Evolutionary conservation across 2,329 filamentous ascomycete species (phyloP).

Genomic region (Thyridium curvatum): DNA sequence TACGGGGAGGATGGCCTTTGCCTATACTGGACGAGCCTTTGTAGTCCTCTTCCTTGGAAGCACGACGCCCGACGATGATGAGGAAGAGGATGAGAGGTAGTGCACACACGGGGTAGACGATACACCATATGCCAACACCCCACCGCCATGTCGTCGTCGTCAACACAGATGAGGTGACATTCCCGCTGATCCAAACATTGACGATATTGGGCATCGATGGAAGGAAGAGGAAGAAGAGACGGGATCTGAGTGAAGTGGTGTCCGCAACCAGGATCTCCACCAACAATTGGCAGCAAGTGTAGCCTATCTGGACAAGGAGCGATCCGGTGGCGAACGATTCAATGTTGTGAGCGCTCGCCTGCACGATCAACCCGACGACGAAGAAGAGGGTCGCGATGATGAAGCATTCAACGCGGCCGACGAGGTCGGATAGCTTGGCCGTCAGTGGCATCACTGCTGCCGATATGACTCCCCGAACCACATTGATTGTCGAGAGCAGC

Average conservation of each 20-base stretch:
- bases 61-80: slow-evolving; percentile 2
- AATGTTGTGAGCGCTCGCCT: slow-evolving; percentile 48
- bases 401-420: slow-evolving; percentile 55
- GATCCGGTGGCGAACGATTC: slow-evolving; percentile 45
- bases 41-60: slow-evolving; percentile 3
- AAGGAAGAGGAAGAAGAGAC: slow-evolving; percentile 51
- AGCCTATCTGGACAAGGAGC: slow-evolving; percentile 55
- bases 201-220: slow-evolving; percentile 55
- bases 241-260: slow-evolving; percentile 53
- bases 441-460: slow-evolving; percentile 52
- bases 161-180: slow-evolving; percentile 45
- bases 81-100: slow-evolving; percentile 43
- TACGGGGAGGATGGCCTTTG: too few relatives aligned
- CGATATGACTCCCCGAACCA: slow-evolving; percentile 51
- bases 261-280: slow-evolving; percentile 62
- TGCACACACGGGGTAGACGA: slow-evolving; percentile 51
- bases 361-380: slow-evolving; percentile 50
- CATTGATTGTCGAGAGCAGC: slow-evolving; percentile 56
- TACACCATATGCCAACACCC: slow-evolving; percentile 59
- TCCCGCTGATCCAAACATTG: slow-evolving; percentile 59
- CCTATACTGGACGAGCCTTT: too few relatives aligned
- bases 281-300: slow-evolving; percentile 33
- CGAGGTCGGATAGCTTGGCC: slow-evolving; percentile 57
- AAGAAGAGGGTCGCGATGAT: slow-evolving; percentile 48
- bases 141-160: slow-evolving; percentile 48